Base-by-base conservation (phyloP, 768 basidiomycete genomes). In the Mycena latifolia region DNA sequence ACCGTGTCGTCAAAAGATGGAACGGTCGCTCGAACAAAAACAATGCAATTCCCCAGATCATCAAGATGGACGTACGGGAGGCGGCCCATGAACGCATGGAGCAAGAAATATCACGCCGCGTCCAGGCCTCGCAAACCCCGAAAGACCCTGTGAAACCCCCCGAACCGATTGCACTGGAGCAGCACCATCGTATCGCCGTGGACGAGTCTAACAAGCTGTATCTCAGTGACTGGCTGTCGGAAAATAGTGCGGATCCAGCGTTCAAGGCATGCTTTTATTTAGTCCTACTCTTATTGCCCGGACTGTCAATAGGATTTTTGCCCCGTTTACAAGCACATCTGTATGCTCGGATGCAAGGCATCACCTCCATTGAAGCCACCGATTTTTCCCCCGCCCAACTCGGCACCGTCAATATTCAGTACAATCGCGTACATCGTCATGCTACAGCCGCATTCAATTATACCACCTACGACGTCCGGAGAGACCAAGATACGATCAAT, bases 401-500 rank as follows among this genome's bases (percentile, higher is more conserved):
- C 6, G 28, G 18, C 2, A n/a, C 45, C 35, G 48, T 72, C 2
- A 51, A 53, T 29, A 61, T 73, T 28, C 66, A 28, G 12, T 46
- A 66, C 43, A 70, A 66, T 63, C 57, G 24, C 8, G 14, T 35
- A 35, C 41, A 63, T 78, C 24, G 79, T 69, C 78, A 80, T 62
- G 75, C 72, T 11, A 67, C 74, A 15, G 31, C 81, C 1, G 76
- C 74, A 0, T 50, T 84, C 60, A 80, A 83, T 69, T 83, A 80
- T 60, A 83, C 82, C 0, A 80, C 80, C 0, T 85, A 84, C 63
- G 78, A 84, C 64, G 65, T 82, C 18, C 76, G 75, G 6, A 69
- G 80, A 1, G 53, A 61, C 2, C 78, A 81, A 60, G 82, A 85
- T 46, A 60, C 69, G 1, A 69, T 83, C 48, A 80, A 82, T 37